A percentile compares a stretch with the other conserved stretches of the same genome.
Evolutionary conservation across 164 flowering plant species (phyloP).

Genomic region (Brasenia schreberi): DNA sequence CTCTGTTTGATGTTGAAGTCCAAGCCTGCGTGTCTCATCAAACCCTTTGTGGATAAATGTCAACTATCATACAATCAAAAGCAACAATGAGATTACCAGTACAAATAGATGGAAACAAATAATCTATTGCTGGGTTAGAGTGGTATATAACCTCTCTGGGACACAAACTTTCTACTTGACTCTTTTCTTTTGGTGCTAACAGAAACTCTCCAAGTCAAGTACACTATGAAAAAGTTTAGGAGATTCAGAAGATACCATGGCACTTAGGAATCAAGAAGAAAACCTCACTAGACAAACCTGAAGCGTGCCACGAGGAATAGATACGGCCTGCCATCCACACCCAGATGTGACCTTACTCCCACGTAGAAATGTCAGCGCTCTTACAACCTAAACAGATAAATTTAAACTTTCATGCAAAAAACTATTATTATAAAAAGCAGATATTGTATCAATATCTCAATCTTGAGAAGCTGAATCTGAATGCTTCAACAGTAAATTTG

Average conservation of each 20-base stretch:
- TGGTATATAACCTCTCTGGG: too few species aligned
- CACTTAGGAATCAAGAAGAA: background rate
- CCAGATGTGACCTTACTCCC: conserved; percentile 35
- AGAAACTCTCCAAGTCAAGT: background rate
- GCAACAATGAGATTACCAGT: too few species aligned
- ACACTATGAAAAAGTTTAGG: background rate
- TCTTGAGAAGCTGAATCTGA: too few species aligned
- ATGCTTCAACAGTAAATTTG: too few species aligned
- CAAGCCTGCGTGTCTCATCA: conserved; percentile 95
- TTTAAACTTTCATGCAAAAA: background rate
- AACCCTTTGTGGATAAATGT: conserved; percentile 92
- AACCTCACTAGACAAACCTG: conserved; percentile 71
- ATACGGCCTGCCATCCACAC: conserved; percentile 53
- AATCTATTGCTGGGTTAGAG: too few species aligned
- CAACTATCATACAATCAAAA: conserved; percentile 19
- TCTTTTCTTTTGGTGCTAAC: too few species aligned
- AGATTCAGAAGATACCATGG: background rate
- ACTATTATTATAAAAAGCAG: too few species aligned
- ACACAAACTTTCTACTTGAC: too few species aligned
- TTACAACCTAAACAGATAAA: conserved; percentile 49
- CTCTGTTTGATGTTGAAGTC: conserved; percentile 76
- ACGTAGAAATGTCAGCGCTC: conserved; percentile 64
- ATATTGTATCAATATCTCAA: too few species aligned
- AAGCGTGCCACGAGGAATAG: conserved; percentile 95
- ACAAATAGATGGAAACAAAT: too few species aligned